Percentiles rank a stretch among this genome's conserved stretches.
Evolutionary conservation across 169 alveolate genomes (phyloP).

Genomic region (Plasmodium cynomolgi): DNA sequence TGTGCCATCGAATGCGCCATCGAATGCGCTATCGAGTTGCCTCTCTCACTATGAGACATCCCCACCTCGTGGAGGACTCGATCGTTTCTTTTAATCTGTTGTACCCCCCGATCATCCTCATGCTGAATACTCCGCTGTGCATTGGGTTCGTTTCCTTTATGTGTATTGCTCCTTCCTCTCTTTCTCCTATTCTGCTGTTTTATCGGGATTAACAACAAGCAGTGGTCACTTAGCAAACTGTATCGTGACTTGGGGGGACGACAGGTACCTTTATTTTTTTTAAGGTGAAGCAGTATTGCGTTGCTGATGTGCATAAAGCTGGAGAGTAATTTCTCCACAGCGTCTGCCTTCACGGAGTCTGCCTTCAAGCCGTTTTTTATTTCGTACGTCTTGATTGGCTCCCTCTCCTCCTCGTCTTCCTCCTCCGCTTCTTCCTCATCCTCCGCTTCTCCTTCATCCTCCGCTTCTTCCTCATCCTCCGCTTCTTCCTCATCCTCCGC

Average conservation of each 20-base stretch:
- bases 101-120: not conserved
- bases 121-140: not conserved
- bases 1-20: no score
- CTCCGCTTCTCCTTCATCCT: not conserved
- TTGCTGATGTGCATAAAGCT: not conserved
- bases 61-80: not conserved
- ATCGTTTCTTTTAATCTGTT: not conserved
- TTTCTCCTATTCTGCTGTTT: not conserved
- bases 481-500: not conserved
- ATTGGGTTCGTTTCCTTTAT: not conserved
- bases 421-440: not conserved
- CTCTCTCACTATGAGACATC: not conserved
- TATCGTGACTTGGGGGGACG: not conserved
- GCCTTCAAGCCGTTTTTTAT: not conserved
- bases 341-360: not conserved
- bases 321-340: not conserved
- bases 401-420: not conserved
- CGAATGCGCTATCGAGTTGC: not conserved
- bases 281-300: not conserved
- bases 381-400: not conserved
- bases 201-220: constrained; percentile 13
- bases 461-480: not conserved
- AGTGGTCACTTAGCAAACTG: not conserved
- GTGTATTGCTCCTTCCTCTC: not conserved
- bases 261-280: not conserved